Evolutionary conservation across 1,284 basidiomycete species (phyloP).

Genomic region (Sanghuangporus sanghuang): DNA sequence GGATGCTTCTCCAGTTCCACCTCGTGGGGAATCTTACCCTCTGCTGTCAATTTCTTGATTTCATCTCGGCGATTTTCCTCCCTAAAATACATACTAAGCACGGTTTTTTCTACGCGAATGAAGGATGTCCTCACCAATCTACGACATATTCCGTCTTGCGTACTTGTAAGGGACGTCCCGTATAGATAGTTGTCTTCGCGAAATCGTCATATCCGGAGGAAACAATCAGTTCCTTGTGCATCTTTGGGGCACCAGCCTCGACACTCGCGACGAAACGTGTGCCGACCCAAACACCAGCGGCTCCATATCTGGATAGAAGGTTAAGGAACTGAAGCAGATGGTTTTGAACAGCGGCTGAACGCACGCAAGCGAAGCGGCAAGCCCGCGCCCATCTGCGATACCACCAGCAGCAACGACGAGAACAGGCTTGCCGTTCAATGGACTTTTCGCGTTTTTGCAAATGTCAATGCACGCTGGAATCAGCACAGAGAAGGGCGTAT

Average conservation of each 20-base stretch:
- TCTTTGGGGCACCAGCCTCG: constrained; percentile 77
- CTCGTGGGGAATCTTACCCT: constrained; percentile 75
- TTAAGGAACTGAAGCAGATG: neutral
- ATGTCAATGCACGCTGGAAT: constrained; percentile 78
- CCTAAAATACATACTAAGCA: constrained; percentile 31
- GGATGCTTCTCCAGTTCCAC: constrained; percentile 66
- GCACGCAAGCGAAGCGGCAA: constrained; percentile 74
- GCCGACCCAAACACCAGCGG: constrained; percentile 84
- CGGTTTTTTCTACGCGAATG: neutral
- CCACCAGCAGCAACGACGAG: constrained; percentile 81
- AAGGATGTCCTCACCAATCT: constrained; percentile 44
- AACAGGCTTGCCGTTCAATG: constrained; percentile 73
- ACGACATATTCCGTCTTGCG: constrained; percentile 71
- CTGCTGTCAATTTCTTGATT: constrained; percentile 52
- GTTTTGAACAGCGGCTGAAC: constrained; percentile 21
- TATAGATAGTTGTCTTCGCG: constrained; percentile 70
- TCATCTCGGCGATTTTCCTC: constrained; percentile 55
- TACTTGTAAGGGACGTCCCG: constrained; percentile 81
- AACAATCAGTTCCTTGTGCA: constrained; percentile 70
- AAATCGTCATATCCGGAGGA: constrained; percentile 70
- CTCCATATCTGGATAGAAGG: constrained; percentile 50
- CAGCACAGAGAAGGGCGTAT: constrained; percentile 71
- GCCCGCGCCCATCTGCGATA: constrained; percentile 76
- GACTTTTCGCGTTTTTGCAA: constrained; percentile 57
- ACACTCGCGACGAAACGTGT: constrained; percentile 85